Evolutionary conservation across 352 stramenopile species (phyloP), one percentile per base, ranked within the genome.

Genomic region (Phytopythium vexans): DNA sequence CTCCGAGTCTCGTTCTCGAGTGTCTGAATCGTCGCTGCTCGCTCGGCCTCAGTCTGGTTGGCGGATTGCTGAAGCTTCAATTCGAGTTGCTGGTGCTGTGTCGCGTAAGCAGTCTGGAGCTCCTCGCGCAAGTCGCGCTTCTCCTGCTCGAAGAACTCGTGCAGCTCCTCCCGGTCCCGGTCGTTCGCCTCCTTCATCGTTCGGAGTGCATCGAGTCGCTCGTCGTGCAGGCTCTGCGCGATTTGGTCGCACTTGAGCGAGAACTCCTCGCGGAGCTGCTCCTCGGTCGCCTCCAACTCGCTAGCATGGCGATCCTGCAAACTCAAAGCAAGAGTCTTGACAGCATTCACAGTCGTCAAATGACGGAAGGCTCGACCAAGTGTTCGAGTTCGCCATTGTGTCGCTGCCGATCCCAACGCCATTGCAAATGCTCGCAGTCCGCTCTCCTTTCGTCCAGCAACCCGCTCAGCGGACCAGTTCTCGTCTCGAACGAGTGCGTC

Each of bases 171-270:
- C 54, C 80, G 71, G 31, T 89, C 79, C 41, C 64, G 64, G 7
- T 77, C 60, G 33, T 84, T 69, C 0, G 64, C 50, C 8, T 74
- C 65, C 14, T 81, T 76, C 52, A 82, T 68, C 37, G 63, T 52
- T 14, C 57, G 44, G n/a, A 90, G 57, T 1, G 67, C 64, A 4
- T 76, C 63, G 1, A 80, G 54, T 27, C 74, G 64, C 41, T 86
- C 74, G n/a, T 74, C 57, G 16, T 81, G 64, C 8, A 88, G 65
- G 0, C 58, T 64, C 44, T 87, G 72, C 1, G 72, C 71, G 51
- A 89, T 67, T 40, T 82, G 62, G 15, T 88, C 75, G 38, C 75
- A 87, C 58, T 84, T 85, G 12, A 70, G 61, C 49, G 77, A 74
- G n/a, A 72, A 86, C 21, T 83, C 55, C 1, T 66, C 61, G 8